These are phyloP conservation scores for Apiospora rasikravindrae DNA, from an alignment of 2,329 filamentous ascomycete genomes.

Conservation along the genomic window DNA sequence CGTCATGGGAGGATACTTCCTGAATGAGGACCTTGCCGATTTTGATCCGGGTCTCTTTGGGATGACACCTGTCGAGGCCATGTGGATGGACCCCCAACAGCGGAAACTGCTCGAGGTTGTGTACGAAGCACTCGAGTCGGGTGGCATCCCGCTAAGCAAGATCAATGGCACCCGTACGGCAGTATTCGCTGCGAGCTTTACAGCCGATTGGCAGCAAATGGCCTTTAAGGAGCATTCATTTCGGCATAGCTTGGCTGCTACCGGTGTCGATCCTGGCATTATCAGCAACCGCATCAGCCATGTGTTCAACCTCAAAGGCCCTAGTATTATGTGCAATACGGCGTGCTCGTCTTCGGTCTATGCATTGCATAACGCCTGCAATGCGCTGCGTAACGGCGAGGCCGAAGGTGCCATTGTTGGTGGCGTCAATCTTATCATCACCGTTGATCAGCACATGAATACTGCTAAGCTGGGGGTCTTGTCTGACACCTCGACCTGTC, in stretches of 20 bases:
- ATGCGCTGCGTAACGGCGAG: constrained; percentile 35
- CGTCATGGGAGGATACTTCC: background rate
- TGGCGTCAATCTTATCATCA: constrained; percentile 42
- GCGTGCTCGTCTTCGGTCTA: constrained; percentile 45
- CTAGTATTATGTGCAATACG: constrained; percentile 40
- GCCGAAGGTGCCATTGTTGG: constrained; percentile 41
- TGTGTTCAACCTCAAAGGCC: constrained; percentile 45
- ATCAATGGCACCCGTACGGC: constrained; percentile 36
- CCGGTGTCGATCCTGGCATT: constrained; percentile 43
- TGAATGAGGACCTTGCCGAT: background rate
- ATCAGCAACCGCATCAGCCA: constrained; percentile 45
- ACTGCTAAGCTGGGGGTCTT: constrained; percentile 39
- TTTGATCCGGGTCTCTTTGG: constrained; percentile 45
- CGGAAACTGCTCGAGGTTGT: constrained; percentile 44
- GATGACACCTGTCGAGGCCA: constrained; percentile 44
- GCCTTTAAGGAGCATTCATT: constrained; percentile 31
- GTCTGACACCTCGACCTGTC: constrained; percentile 38
- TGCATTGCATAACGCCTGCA: constrained; percentile 38
- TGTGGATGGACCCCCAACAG: constrained; percentile 47
- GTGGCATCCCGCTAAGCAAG: constrained; percentile 38
- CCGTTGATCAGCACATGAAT: constrained; percentile 34
- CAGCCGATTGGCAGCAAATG: constrained; percentile 36
- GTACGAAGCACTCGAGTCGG: constrained; percentile 47
- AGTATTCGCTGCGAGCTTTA: constrained; percentile 33
- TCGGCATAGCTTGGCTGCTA: constrained; percentile 35